A percentile compares a stretch with the other conserved stretches of the same genome.
phyloP scores from a whole-genome alignment of 2,329 filamentous ascomycete genomes.

The Ceratocystis eucalypticola region DNA sequence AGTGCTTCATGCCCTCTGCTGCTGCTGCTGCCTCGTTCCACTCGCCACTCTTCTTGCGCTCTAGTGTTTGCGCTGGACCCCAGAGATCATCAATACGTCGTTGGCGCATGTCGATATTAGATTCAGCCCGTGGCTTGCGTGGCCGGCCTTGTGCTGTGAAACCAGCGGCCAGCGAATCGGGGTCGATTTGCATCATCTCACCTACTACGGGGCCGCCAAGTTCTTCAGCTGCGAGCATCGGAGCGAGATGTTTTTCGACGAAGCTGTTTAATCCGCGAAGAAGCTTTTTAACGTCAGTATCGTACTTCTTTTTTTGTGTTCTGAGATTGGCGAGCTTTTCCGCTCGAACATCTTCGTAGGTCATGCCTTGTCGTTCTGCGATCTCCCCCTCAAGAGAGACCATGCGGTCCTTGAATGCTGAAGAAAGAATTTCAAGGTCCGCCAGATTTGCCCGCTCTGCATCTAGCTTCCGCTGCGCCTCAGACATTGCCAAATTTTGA shows the following conservation, averaged over 20 bases:
- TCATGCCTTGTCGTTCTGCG: conserved; percentile 42
- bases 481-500: conserved; percentile 32
- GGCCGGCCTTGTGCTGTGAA: conserved; percentile 47
- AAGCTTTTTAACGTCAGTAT: conserved; percentile 46
- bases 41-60: conserved; percentile 22
- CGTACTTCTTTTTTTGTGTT: conserved; percentile 45
- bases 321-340: conserved; percentile 50
- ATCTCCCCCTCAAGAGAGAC: conserved; percentile 44
- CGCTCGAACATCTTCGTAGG: conserved; percentile 46
- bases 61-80: conserved; percentile 29
- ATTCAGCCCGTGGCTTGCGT: conserved; percentile 34
- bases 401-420: conserved; percentile 44
- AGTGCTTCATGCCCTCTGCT: conserved; percentile 42
- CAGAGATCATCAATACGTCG: conserved; percentile 52
- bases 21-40: conserved; percentile 39
- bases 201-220: conserved; percentile 72
- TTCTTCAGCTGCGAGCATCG: conserved; percentile 71
- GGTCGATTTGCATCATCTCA: conserved; percentile 51
- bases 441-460: conserved; percentile 36
- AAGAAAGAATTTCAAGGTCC: conserved; percentile 43
- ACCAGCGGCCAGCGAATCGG: conserved; percentile 44
- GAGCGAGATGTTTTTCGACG: conserved; percentile 54
- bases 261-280: conserved; percentile 55
- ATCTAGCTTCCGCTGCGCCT: conserved; percentile 36
- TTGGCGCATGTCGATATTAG: conserved; percentile 40